These are phyloP conservation scores for Arthroderma sp. DNA, from an alignment of 2,329 filamentous ascomycete species.

Conservation along the genomic window DNA sequence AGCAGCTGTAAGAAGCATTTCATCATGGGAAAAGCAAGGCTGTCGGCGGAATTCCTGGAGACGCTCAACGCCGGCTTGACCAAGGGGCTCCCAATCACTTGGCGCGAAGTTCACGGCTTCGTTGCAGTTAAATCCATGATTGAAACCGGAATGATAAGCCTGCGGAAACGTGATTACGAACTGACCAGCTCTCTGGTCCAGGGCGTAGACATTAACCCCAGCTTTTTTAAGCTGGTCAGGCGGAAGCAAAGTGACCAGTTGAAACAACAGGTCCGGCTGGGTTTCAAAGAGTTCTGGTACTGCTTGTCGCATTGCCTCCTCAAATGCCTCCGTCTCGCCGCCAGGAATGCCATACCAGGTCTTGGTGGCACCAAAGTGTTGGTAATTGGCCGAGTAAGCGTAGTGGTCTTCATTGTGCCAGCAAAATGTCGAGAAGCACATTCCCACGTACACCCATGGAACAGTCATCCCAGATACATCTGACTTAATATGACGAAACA, in stretches of 20 bases:
- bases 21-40: slow-evolving; percentile 94
- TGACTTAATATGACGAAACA: slow-evolving; percentile 95
- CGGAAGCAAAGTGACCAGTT: slow-evolving; percentile 88
- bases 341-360: slow-evolving; percentile 98
- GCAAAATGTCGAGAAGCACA: slow-evolving; percentile 99
- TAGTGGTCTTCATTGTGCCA: slow-evolving; percentile 99
- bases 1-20: slow-evolving; percentile 81
- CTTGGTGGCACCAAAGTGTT: slow-evolving; percentile 95
- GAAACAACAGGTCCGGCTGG: slow-evolving; percentile 89
- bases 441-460: slow-evolving; percentile 96
- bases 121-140: slow-evolving; percentile 98
- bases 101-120: slow-evolving; percentile 98
- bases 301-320: slow-evolving; percentile 85
- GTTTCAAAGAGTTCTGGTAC: slow-evolving; percentile 95
- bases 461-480: slow-evolving; percentile 99
- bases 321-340: slow-evolving; percentile 86
- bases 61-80: slow-evolving; percentile 71
- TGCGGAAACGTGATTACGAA: slow-evolving; percentile 95
- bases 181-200: slow-evolving; percentile 93
- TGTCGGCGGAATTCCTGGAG: slow-evolving; percentile 79
- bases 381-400: slow-evolving; percentile 94
- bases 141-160: slow-evolving; percentile 95
- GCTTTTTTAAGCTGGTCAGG: slow-evolving; percentile 88
- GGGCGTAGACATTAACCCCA: slow-evolving; percentile 79
- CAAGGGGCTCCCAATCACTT: slow-evolving; percentile 85